phyloP scores from a whole-genome alignment of 2,329 filamentous ascomycete genomes.

The Dryadomyces quercus-mongolicae region DNA sequence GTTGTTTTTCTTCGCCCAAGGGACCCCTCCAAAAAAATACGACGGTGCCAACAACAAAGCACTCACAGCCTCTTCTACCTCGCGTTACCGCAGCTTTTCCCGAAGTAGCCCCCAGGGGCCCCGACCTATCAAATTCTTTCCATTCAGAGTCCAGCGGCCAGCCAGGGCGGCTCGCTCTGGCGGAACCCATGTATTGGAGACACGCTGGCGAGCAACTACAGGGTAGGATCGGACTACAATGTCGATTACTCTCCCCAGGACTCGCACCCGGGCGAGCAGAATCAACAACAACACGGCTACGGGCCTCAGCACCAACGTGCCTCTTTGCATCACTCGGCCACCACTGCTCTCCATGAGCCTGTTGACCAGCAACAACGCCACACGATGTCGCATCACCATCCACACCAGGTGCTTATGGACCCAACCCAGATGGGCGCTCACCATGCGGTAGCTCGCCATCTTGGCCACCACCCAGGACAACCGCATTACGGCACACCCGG shows the following conservation, averaged over 20 bases:
- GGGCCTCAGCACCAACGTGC: slow-evolving; percentile 26
- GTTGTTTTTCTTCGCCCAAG: background rate
- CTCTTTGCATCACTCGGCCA: slow-evolving; percentile 35
- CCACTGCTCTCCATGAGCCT: slow-evolving; percentile 33
- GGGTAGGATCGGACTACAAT: slow-evolving; percentile 57
- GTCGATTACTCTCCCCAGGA: slow-evolving; percentile 62
- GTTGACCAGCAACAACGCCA: slow-evolving; percentile 26
- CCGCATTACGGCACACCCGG: slow-evolving; percentile 38
- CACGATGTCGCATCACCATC: slow-evolving; percentile 30
- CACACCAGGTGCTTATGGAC: slow-evolving; percentile 44
- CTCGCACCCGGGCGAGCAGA: slow-evolving; percentile 52
- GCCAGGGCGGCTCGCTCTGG: slow-evolving; percentile 67
- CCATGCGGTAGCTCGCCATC: slow-evolving; percentile 29
- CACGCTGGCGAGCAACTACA: slow-evolving; percentile 65
- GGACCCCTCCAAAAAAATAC: background rate
- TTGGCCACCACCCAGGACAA: slow-evolving; percentile 35
- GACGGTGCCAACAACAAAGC: background rate
- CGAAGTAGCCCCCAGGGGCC: slow-evolving; percentile 42
- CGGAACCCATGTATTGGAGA: slow-evolving; percentile 60
- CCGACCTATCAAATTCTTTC: slow-evolving; percentile 43
- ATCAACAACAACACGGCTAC: slow-evolving; percentile 29
- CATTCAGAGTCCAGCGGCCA: slow-evolving; percentile 52
- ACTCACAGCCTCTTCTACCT: background rate
- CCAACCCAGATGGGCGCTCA: slow-evolving; percentile 40
- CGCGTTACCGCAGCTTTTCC: slow-evolving; percentile 12